These are phyloP conservation scores for Myxozyma sirexii DNA, from an alignment of 805 yeast genomes.

Conservation along the genomic window DNA sequence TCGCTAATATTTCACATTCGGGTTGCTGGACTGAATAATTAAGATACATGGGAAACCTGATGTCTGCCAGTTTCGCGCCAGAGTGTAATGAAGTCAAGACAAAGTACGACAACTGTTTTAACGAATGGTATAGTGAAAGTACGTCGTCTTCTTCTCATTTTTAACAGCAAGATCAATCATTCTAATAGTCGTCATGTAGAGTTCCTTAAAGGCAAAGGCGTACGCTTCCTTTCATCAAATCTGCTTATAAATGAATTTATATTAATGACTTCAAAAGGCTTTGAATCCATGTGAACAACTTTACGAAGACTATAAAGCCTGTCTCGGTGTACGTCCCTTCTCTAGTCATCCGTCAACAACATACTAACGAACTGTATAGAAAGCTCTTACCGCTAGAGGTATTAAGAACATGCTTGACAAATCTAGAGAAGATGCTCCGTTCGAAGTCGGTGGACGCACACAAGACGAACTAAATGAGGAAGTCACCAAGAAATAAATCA, in stretches of 20 bases:
- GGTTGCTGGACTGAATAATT: too few relatives aligned
- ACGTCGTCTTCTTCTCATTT: conserved; percentile 43
- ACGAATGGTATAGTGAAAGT: conserved; percentile 91
- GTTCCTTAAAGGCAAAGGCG: conserved; percentile 53
- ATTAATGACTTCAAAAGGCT: conserved; percentile 40
- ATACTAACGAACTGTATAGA: conserved; percentile 36
- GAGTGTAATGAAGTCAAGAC: conserved; percentile 89
- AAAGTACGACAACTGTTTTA: conserved; percentile 90
- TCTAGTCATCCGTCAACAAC: too few relatives aligned
- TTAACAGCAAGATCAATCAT: conserved; percentile 50
- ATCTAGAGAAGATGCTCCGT: conserved; percentile 88
- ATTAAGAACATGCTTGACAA: conserved; percentile 83
- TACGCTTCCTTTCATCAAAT: conserved; percentile 36
- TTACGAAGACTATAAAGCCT: conserved; percentile 87
- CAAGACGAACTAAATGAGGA: conserved; percentile 33
- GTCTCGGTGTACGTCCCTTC: conserved; percentile 62
- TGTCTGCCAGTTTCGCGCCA: conserved; percentile 93
- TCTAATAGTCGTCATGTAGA: conserved; percentile 41
- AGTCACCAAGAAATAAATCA: background rate
- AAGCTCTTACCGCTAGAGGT: conserved; percentile 67
- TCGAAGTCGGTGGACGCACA: conserved; percentile 63
- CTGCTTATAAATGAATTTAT: too few relatives aligned
- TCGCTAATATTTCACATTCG: too few relatives aligned
- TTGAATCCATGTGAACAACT: conserved; percentile 88
- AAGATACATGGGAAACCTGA: conserved; percentile 36